Evolutionary conservation across 1,284 basidiomycete species (phyloP), one percentile per base, ranked within the genome.

Genomic region (Flammula alnicola): DNA sequence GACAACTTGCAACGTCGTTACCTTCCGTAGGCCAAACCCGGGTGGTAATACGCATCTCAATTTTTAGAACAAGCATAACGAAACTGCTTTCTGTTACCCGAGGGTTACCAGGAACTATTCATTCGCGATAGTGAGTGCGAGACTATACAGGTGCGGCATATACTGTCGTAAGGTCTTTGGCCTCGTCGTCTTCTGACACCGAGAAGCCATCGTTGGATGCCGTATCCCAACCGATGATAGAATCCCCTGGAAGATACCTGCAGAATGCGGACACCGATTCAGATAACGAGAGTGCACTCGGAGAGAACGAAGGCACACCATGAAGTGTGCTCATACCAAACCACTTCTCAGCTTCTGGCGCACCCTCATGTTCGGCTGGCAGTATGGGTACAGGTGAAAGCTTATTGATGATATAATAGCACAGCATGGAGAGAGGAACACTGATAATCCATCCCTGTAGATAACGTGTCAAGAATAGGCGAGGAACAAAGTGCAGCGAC

Each of bases 361-460:
- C 40, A 22, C 31, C 38, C 10, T 16, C 22, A 36, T 51, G 45
- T 19, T 48, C 37, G 12, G 29, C 44, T 1, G 52, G 49, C 6
- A 54, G 30, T 6, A 51, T 6, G 6, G 39, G 40, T 1, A 50
- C 37, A 22, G 52, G 49, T 29, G 40, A 54, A 19, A 48, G 20
- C 37, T 32, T 47, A 25, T 51, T 51, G 14, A 51, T 17, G 16
- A 14, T 30, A 22, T 47, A 44, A 22, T 54, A 54, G 27, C 40
- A 47, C 1, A 48, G 2, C 20, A 49, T 49, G 2, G 52, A 38
- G 7, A 54, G 48, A 25, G 32, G 25, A 8, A 54, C 48, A 7
- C 52, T 43, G 36, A 50, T 33, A 12, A 54, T 29, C 52, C 52
- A 54, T 16, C 52, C 52, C 51, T 53, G 25, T 10, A 26, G 25